A percentile compares a stretch with the other conserved stretches of the same genome.
These are phyloP conservation scores for Lichtheimia ornata DNA, from an alignment of 371 early-diverging fungal species.

Conservation along the genomic window DNA sequence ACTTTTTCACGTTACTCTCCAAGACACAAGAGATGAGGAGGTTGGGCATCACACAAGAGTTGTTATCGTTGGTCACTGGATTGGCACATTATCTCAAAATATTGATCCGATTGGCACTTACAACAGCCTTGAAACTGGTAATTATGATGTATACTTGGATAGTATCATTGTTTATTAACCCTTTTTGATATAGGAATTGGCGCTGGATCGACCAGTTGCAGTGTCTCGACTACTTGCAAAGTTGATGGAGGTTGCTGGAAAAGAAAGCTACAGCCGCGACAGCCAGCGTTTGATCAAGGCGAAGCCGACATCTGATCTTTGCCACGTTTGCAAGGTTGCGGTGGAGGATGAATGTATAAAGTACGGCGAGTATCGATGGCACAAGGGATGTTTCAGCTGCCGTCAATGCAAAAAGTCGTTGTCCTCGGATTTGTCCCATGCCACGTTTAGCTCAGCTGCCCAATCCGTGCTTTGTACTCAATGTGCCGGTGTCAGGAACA, in stretches of 20 bases:
- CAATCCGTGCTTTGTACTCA: slow-evolving; percentile 50
- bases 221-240: slow-evolving; percentile 62
- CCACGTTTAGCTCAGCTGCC: slow-evolving; percentile 47
- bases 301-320: slow-evolving; percentile 73
- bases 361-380: slow-evolving; percentile 76
- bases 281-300: slow-evolving; percentile 47
- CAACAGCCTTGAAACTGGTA: slow-evolving; percentile 81
- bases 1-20: slow-evolving; percentile 90
- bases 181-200: slow-evolving; percentile 32
- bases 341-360: slow-evolving; percentile 89
- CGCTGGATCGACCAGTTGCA: slow-evolving; percentile 39
- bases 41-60: slow-evolving; percentile 83
- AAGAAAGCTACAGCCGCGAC: slow-evolving; percentile 47
- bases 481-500: slow-evolving; percentile 31
- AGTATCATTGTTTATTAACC: neutral
- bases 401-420: slow-evolving; percentile 60
- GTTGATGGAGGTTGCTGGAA: slow-evolving; percentile 63
- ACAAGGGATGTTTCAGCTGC: slow-evolving; percentile 80
- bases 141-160: neutral
- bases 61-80: slow-evolving; percentile 87
- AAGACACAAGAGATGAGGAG: slow-evolving; percentile 72
- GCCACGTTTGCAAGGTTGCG: slow-evolving; percentile 71
- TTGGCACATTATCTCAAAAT: slow-evolving; percentile 92
- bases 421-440: slow-evolving; percentile 37
- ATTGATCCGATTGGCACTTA: slow-evolving; percentile 84